These are phyloP conservation scores for Moesziomyces globuligerus DNA, from an alignment of 1,284 basidiomycete genomes.

Conservation along the genomic window DNA sequence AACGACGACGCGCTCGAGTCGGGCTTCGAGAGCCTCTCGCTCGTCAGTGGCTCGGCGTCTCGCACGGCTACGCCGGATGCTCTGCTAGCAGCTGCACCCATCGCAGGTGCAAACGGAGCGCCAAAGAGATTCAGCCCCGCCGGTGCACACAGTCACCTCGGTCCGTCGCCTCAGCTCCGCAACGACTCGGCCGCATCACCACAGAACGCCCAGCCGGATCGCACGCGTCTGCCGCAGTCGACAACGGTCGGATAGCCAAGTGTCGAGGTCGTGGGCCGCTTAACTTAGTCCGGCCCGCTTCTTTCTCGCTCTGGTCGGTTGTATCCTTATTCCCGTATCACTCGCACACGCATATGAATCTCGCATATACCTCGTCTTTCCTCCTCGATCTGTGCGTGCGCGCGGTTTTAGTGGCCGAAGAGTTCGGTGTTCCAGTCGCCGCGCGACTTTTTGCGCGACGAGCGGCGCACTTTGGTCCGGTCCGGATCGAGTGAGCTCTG, in stretches of 20 bases:
- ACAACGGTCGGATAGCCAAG: not conserved
- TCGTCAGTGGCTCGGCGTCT: slow-evolving; percentile 2
- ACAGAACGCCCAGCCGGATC: no score
- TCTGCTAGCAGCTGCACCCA: slow-evolving; percentile 14
- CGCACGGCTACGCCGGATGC: not conserved
- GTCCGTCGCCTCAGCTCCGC: slow-evolving; percentile 3
- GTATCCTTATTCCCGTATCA: no score
- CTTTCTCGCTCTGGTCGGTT: not conserved
- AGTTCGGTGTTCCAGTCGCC: slow-evolving; percentile 37
- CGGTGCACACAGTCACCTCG: slow-evolving; percentile 1
- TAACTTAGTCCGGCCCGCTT: not conserved
- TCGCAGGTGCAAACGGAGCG: slow-evolving; percentile 8
- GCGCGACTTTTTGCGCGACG: slow-evolving; percentile 26
- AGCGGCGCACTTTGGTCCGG: slow-evolving; percentile 7
- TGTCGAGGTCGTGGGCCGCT: no score
- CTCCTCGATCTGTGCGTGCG: not conserved
- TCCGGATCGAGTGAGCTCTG: slow-evolving; percentile 14
- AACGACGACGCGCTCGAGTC: slow-evolving; percentile 12
- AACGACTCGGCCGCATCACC: no score
- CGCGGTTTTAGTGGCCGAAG: slow-evolving; percentile 14
- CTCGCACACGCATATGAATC: not conserved
- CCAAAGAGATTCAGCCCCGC: slow-evolving; percentile 4
- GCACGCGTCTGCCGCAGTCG: no score
- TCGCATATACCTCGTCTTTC: not conserved
- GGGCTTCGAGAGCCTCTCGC: slow-evolving; percentile 18